Percentiles rank a stretch among this genome's conserved stretches.
Conservation (phyloP, 768 basidiomycete species). For the Phylloporus sp. region DNA sequence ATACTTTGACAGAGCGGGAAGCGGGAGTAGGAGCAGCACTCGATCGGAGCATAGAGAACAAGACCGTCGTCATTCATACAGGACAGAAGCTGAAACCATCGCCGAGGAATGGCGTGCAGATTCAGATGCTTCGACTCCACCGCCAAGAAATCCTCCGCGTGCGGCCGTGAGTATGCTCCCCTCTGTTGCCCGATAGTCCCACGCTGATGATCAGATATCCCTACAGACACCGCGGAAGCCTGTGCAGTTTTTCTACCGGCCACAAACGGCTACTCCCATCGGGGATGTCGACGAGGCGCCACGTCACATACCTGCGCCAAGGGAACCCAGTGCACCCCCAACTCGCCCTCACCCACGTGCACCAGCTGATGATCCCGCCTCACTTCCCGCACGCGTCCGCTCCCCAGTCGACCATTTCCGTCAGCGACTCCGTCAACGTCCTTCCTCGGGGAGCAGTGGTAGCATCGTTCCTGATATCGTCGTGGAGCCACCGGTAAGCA, state of each 20-base stretch:
- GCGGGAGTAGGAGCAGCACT: slow-evolving; percentile 19
- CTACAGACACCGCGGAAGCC: slow-evolving; percentile 19
- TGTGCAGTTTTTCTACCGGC: slow-evolving; percentile 19
- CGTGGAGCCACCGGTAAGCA: slow-evolving; percentile 45
- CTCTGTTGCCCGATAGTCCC: too few species aligned
- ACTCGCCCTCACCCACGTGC: not conserved
- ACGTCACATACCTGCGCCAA: slow-evolving; percentile 14
- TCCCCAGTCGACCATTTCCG: slow-evolving; percentile 24
- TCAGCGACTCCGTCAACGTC: slow-evolving; percentile 28
- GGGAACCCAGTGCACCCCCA: slow-evolving; percentile 4
- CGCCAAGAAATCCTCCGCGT: slow-evolving; percentile 16
- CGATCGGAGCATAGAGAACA: slow-evolving; percentile 16
- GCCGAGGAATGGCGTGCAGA: slow-evolving; percentile 32
- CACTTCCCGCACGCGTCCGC: slow-evolving; percentile 13
- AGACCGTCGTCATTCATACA: slow-evolving; percentile 13
- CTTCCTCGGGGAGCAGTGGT: slow-evolving; percentile 29
- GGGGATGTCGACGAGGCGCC: slow-evolving; percentile 16
- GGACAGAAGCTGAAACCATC: slow-evolving; percentile 26
- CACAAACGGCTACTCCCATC: slow-evolving; percentile 27
- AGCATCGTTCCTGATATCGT: slow-evolving; percentile 37
- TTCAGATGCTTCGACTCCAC: slow-evolving; percentile 15
- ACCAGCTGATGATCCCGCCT: slow-evolving; percentile 1
- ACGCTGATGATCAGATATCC: slow-evolving; percentile 5
- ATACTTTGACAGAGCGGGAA: slow-evolving; percentile 17
- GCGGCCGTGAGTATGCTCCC: slow-evolving; percentile 17